phyloP scores from a whole-genome alignment of 495 filamentous ascomycete species.

The Polyplosphaeria fusca region DNA sequence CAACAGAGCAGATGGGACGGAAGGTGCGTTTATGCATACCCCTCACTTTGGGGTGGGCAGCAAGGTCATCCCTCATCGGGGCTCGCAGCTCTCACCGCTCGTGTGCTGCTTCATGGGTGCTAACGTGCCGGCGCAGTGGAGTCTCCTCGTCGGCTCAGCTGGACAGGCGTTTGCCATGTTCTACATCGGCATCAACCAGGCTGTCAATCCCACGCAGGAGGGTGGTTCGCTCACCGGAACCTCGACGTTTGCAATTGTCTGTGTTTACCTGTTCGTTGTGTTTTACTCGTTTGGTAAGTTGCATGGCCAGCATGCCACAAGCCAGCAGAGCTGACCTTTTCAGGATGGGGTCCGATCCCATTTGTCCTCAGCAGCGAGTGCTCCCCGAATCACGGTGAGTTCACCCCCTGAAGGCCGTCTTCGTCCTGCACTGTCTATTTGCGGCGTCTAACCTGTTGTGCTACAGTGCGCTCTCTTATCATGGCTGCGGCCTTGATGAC shows the following conservation, averaged over 20 bases:
- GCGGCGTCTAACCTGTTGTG: constrained; percentile 2
- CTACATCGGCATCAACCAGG: constrained; percentile 29
- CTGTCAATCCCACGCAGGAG: constrained; percentile 23
- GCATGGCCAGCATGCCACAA: background rate
- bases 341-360: constrained; percentile 69
- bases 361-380: constrained; percentile 40
- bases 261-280: constrained; percentile 69
- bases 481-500: constrained; percentile 63
- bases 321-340: too few relatives aligned
- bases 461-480: constrained; percentile 25
- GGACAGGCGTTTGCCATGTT: constrained; percentile 35
- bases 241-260: constrained; percentile 36
- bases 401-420: background rate
- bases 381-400: constrained; percentile 28
- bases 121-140: constrained; percentile 26
- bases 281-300: constrained; percentile 65
- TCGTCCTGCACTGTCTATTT: background rate
- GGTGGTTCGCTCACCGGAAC: constrained; percentile 32
- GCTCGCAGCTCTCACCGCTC: constrained; percentile 29
- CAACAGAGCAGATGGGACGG: constrained; percentile 32
- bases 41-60: background rate
- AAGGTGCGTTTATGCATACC: constrained; percentile 24
- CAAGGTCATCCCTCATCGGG: constrained; percentile 7
- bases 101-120: constrained; percentile 25
- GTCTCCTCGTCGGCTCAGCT: constrained; percentile 19